Evolutionary conservation across 139 green algal genomes (phyloP), one percentile per base, ranked within the genome.

Genomic region (Yamagishiella unicocca): DNA sequence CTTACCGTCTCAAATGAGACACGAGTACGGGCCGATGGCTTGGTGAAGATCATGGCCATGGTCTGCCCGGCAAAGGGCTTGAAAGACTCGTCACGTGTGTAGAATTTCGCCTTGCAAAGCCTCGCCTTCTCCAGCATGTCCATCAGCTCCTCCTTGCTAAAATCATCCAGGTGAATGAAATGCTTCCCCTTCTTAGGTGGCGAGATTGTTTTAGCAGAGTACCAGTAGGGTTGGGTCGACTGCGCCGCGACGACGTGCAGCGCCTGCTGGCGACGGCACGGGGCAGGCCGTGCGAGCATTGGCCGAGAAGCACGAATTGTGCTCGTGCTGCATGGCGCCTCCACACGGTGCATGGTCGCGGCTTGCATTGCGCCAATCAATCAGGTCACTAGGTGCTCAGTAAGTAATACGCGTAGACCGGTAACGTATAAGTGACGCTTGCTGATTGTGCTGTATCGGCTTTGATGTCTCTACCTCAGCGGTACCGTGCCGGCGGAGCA

Each of bases 11-110:
- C 98, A 83, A 99, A 99, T 3, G 96, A 99, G 14, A 99, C 94
- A 1, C 98, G 94, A 1, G 98, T 99, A 46, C 98, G 93, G 86
- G 99, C 96, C 22, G 95, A 98, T 0, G 97, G 98, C 94, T 99
- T 99, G 45, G 98, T 98, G 93, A 99, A 99, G 50, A 99, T 98
- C 98, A 99, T 99, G 5, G 95, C 93, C 94, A 99, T 96, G 2
- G 94, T 96, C 91, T 96, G 96, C 53, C 96, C 97, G n/a, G 92
- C 84, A 71, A 99, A 97, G 1, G 96, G 97, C 91, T 97, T 97
- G 94, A 97, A 99, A 19, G 67, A 89, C 55, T 95, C 78, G 76
- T 99, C 97, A 38, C 94, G 90, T 19, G 83, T 82, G 64, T 97
- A 96, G 22, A 99, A 83, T 67, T 90, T 93, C 12, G 91, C 88